Percentiles rank a stretch among this genome's conserved stretches.
Conservation (phyloP, 1,139 yeast genomes). For the Yamadazyma triangularis region DNA sequence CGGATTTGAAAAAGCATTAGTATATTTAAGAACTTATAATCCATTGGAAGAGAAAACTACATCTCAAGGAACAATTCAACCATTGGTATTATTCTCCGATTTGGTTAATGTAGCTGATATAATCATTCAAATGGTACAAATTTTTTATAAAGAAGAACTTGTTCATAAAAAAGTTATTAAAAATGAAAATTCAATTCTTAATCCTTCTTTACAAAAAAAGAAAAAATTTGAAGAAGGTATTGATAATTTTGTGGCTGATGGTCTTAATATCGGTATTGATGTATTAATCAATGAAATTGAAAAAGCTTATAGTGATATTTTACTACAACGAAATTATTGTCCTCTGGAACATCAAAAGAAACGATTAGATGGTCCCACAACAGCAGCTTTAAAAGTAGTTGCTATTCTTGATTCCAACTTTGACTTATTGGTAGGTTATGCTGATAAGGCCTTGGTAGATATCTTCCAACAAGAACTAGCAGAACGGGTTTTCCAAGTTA, state of each 20-base stretch:
- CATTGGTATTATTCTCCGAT: conserved; percentile 82
- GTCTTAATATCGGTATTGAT: conserved; percentile 85
- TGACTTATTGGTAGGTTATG: conserved; percentile 69
- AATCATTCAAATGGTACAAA: conserved; percentile 87
- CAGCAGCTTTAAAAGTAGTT: conserved; percentile 63
- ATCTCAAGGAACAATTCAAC: conserved; percentile 53
- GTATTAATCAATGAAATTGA: conserved; percentile 76
- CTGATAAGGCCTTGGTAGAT: conserved; percentile 84
- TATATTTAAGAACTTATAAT: conserved; percentile 64
- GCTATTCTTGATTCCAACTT: conserved; percentile 69
- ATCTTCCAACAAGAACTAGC: conserved; percentile 95
- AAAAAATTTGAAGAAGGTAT: conserved; percentile 74
- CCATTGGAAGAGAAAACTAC: conserved; percentile 30
- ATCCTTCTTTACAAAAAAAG: conserved; percentile 77
- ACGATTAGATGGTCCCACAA: conserved; percentile 53
- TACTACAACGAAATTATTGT: conserved; percentile 7
- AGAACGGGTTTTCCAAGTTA: conserved; percentile 70
- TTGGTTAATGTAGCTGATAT: conserved; percentile 89
- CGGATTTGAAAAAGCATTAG: conserved; percentile 80
- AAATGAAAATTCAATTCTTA: conserved; percentile 69
- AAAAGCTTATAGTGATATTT: conserved; percentile 19
- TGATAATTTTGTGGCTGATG: conserved; percentile 89
- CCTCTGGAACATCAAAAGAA: conserved; percentile 2
- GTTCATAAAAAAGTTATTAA: conserved; percentile 57
- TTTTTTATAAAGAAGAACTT: conserved; percentile 85